Base-by-base conservation (phyloP, 208 protist genomes). In the Blastocrithidia nonstop region DNA sequence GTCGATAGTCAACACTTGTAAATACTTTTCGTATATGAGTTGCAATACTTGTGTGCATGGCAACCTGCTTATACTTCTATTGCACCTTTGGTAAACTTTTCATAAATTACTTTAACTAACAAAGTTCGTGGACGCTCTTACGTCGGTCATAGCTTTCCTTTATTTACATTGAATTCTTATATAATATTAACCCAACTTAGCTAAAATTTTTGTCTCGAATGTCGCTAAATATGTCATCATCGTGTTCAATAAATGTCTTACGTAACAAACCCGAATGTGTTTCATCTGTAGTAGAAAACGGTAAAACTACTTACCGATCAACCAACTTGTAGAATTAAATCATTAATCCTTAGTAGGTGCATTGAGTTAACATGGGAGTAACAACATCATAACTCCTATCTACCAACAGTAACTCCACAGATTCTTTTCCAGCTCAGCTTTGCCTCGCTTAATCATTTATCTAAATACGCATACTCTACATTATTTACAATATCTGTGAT, bases 291-390 rank as follows among this genome's bases (percentile, higher is more conserved):
- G 88, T 46, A 50, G 52, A 63, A 49, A 90, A 90, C 9, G 83
- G 82, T 41, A 91, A 78, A 1, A 27, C 46, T 0, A 70, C 68
- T 42, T 68, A 48, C 17, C 76, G 57, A 40, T 57, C 54, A 36
- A 75, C 51, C 41, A 95, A 71, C 15, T 31, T 54, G 46, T 83
- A 93, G 24, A 88, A 23, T 46, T 93, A 80, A 51, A 92, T 84
- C 8, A 95, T 62, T 13, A 95, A 51, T 16, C 88, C 88, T 45
- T 93, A 83, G 56, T 95, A 95, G 2, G 88, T 95, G 0, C 82
- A 55, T 60, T 95, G 83, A 6, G 76, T 85, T 54, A 95, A 53
- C 7, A 92, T 38, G 0, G 88, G 88, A 0, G 83, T 93, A 9
- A 88, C 52, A 5, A 83, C 49, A 53, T 95, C 88, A 2, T 87